phyloP scores from a whole-genome alignment of 495 filamentous ascomycete species.

The Hypoxylon lenormandii region DNA sequence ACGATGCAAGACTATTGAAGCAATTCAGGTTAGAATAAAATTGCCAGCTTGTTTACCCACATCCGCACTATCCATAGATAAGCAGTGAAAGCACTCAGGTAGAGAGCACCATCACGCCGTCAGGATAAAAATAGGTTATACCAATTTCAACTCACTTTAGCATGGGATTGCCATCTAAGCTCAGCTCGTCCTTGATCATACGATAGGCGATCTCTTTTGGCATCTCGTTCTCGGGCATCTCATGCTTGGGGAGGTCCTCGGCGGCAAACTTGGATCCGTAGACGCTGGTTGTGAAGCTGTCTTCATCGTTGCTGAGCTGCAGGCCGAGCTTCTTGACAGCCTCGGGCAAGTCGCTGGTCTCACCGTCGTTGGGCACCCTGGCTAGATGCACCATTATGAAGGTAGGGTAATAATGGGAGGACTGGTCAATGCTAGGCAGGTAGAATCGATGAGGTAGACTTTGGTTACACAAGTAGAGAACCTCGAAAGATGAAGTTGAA shows the following conservation, averaged over 20 bases:
- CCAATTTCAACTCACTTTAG: constrained; percentile 71
- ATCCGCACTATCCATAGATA: constrained; percentile 19
- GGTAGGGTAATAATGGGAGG: constrained; percentile 8
- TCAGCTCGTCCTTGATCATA: constrained; percentile 94
- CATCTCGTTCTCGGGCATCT: constrained; percentile 93
- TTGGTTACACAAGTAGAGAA: constrained; percentile 13
- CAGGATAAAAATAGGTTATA: constrained; percentile 18
- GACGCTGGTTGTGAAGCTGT: constrained; percentile 77
- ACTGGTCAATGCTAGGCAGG: background rate
- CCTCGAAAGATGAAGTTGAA: constrained; percentile 4
- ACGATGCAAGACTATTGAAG: constrained; percentile 71
- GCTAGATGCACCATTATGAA: constrained; percentile 76
- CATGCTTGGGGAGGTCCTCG: constrained; percentile 78
- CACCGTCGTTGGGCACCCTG: constrained; percentile 65
- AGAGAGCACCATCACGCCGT: constrained; percentile 9
- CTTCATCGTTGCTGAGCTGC: constrained; percentile 65
- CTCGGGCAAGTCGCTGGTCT: constrained; percentile 55
- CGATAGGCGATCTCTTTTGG: constrained; percentile 89
- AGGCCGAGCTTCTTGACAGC: constrained; percentile 62
- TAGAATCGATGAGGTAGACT: background rate
- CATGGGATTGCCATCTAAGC: constrained; percentile 88
- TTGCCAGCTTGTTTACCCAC: constrained; percentile 39
- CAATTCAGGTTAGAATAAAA: constrained; percentile 5
- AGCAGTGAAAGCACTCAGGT: constrained; percentile 4
- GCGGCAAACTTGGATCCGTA: constrained; percentile 86